Percentiles rank a stretch among this genome's conserved stretches.
These are phyloP conservation scores for Boletus eberwhitei DNA, from an alignment of 768 basidiomycete species.

Conservation along the genomic window DNA sequence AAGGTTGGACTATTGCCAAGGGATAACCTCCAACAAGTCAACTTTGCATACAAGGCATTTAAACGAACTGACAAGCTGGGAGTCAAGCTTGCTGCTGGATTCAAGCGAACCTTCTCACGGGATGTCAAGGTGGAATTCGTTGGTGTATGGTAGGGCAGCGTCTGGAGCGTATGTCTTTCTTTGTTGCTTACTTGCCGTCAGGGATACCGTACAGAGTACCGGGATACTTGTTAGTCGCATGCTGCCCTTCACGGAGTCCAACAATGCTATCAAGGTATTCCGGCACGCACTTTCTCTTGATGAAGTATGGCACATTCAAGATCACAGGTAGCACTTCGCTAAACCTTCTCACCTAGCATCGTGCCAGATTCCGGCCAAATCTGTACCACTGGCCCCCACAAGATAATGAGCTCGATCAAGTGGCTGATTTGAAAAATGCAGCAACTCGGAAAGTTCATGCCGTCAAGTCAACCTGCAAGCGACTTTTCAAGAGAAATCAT, in stretches of 20 bases:
- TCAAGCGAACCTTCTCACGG: conserved; percentile 69
- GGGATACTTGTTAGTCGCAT: conserved; percentile 57
- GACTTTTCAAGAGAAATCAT: background rate
- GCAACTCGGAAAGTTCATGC: background rate
- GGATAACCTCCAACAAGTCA: conserved; percentile 65
- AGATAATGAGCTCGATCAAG: conserved; percentile 28
- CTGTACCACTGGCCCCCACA: conserved; percentile 46
- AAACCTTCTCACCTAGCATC: conserved; percentile 42
- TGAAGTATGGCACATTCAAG: conserved; percentile 44
- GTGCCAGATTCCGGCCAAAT: conserved; percentile 64
- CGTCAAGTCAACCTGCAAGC: background rate
- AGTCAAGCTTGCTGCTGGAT: conserved; percentile 52
- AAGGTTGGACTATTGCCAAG: conserved; percentile 70
- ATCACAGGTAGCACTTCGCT: background rate
- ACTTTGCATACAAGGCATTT: conserved; percentile 75
- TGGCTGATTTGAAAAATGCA: background rate
- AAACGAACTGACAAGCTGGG: conserved; percentile 46
- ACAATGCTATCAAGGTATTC: conserved; percentile 63
- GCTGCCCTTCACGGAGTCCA: conserved; percentile 66
- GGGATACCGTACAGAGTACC: conserved; percentile 81
- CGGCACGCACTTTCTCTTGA: conserved; percentile 77
- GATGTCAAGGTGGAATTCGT: conserved; percentile 73
- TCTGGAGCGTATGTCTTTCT: background rate
- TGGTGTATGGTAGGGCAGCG: conserved; percentile 61
- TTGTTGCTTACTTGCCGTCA: conserved; percentile 17